Percentiles rank a stretch among this genome's conserved stretches.
Evolutionary conservation across 2,329 filamentous ascomycete genomes (phyloP).

Genomic region (Epichloe hybrida): DNA sequence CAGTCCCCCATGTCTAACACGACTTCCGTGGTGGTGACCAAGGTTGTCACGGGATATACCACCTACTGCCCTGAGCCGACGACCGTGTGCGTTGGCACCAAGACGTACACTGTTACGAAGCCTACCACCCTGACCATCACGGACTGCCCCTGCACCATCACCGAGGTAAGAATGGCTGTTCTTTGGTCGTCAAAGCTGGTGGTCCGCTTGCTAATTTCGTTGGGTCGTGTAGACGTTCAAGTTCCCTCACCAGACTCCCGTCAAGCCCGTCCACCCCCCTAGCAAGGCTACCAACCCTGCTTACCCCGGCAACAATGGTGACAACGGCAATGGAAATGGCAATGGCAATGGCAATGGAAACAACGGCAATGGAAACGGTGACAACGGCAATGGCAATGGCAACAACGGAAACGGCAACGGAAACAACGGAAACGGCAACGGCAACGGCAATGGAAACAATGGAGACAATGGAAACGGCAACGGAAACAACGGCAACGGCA

Average conservation of each 20-base stretch:
- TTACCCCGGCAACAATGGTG: neutral
- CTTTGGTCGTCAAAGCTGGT: neutral
- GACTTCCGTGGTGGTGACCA: constrained; percentile 14
- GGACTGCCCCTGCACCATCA: constrained; percentile 38
- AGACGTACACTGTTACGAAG: constrained; percentile 39
- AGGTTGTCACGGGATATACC: constrained; percentile 22
- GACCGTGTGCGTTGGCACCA: constrained; percentile 34
- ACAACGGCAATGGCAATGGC: no score
- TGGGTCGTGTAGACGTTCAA: neutral
- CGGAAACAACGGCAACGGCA: no score
- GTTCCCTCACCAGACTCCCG: constrained; percentile 2
- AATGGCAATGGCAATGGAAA: no score
- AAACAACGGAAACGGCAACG: no score
- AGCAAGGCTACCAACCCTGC: neutral
- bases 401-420: no score
- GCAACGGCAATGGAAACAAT: no score
- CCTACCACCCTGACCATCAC: constrained; percentile 41
- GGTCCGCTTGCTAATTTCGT: neutral
- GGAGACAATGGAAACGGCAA: no score
- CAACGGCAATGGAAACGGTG: no score
- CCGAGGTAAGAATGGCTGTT: constrained; percentile 14
- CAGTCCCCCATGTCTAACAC: constrained; percentile 2
- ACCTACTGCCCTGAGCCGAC: constrained; percentile 36
- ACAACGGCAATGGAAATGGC: no score
- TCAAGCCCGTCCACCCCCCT: neutral